A percentile compares a stretch with the other conserved stretches of the same genome.
Conservation (phyloP, 345 rosid genomes). For the Heritiera littoralis region DNA sequence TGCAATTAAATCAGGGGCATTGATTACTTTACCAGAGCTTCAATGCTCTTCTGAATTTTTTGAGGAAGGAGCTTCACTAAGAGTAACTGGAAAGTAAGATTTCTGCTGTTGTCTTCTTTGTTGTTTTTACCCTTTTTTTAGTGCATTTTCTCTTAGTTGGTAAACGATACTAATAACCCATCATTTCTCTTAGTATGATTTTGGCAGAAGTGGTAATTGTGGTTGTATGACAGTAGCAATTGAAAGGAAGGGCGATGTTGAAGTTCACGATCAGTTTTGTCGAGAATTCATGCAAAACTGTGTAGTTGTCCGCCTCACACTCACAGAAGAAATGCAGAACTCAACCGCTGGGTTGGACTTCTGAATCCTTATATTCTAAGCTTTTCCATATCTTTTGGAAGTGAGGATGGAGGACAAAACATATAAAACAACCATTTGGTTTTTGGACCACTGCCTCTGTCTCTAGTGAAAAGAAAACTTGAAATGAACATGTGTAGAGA, state of each 20-base stretch:
- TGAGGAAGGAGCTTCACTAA: slow-evolving; percentile 56
- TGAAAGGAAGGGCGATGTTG: not conserved
- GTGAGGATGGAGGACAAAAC: not conserved
- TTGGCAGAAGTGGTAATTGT: not conserved
- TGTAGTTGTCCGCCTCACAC: not conserved
- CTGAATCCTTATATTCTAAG: not conserved
- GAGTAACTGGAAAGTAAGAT: slow-evolving; percentile 60
- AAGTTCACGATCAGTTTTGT: not conserved
- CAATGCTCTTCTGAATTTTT: slow-evolving; percentile 58
- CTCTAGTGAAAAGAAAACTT: not conserved
- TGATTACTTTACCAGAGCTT: slow-evolving; percentile 55
- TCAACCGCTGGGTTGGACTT: not conserved
- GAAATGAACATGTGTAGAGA: not conserved
- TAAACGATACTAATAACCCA: not conserved
- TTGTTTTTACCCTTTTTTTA: no score
- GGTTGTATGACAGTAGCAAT: not conserved
- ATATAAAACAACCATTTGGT: not conserved
- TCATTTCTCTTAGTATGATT: not conserved
- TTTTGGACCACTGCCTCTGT: not conserved
- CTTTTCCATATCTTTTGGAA: not conserved
- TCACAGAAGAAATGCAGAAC: not conserved
- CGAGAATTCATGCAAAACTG: not conserved
- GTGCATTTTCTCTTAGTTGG: not conserved
- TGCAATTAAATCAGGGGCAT: slow-evolving; percentile 45
- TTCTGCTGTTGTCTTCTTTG: not conserved